Evolutionary conservation across 1,284 basidiomycete genomes (phyloP).

Genomic region (Puccinia novopanici): DNA sequence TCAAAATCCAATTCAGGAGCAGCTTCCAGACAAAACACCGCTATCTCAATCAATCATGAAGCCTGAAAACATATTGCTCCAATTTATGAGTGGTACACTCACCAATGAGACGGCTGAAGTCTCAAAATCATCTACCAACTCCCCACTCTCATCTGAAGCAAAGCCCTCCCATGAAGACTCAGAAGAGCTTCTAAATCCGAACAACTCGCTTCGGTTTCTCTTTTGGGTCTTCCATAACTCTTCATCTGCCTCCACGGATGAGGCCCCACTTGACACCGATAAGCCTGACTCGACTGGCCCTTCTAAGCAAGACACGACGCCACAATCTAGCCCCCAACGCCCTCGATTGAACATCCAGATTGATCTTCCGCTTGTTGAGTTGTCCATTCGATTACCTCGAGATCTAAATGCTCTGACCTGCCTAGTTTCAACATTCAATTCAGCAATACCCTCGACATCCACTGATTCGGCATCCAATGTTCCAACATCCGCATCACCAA

Average conservation of each 20-base stretch:
- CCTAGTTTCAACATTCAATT: constrained; percentile 3
- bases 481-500: neutral
- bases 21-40: neutral
- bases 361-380: constrained; percentile 20
- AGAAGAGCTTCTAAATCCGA: neutral
- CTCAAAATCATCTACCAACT: neutral
- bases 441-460: constrained; percentile 6
- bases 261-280: neutral
- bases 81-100: constrained; percentile 15
- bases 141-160: neutral
- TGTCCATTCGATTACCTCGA: constrained; percentile 22
- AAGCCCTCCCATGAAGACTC: neutral
- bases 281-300: neutral
- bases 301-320: neutral
- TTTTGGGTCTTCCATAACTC: neutral
- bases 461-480: neutral
- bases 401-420: constrained; percentile 19
- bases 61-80: constrained; percentile 8
- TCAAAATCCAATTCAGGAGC: neutral
- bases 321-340: neutral
- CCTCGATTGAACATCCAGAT: constrained; percentile 37
- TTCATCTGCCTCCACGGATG: neutral
- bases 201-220: constrained; percentile 28
- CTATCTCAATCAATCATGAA: constrained; percentile 13
- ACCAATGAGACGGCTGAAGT: neutral